These are phyloP conservation scores for Centaurea solstitialis DNA, from an alignment of 129 eudicot genomes.

Conservation along the genomic window DNA sequence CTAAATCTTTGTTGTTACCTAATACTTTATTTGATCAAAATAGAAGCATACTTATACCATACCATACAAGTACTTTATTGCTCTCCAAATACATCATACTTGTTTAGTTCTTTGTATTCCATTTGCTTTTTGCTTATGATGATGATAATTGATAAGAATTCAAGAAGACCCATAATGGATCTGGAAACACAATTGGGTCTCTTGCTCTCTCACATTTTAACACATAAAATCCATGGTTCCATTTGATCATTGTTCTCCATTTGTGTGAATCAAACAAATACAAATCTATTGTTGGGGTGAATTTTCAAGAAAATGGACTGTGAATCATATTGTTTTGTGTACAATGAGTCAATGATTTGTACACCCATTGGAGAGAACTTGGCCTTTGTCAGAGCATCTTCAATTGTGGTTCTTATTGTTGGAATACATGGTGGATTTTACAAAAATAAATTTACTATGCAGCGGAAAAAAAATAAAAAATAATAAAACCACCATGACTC, in stretches of 20 bases:
- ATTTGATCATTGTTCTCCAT: background rate
- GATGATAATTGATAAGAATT: background rate
- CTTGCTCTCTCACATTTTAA: background rate
- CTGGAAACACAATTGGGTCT: background rate
- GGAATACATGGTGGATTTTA: too few species aligned
- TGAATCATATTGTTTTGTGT: background rate
- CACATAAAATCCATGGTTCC: background rate
- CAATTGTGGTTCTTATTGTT: too few species aligned
- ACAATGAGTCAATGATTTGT: background rate
- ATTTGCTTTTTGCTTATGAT: background rate
- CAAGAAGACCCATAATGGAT: background rate
- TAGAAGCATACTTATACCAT: slow-evolving; percentile 29
- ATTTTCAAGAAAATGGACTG: background rate
- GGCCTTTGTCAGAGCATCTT: too few species aligned
- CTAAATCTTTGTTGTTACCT: slow-evolving; percentile 24
- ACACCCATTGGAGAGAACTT: background rate
- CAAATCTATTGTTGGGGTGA: background rate
- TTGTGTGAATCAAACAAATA: background rate
- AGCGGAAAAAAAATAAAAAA: too few species aligned
- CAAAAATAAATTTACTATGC: too few species aligned
- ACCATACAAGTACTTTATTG: background rate
- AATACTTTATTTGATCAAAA: slow-evolving; percentile 15
- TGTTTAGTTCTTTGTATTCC: background rate
- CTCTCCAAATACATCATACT: background rate
- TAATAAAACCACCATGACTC: too few species aligned